Conservation (phyloP, 345 rosid genomes). For the Euclidium syriacum region DNA sequence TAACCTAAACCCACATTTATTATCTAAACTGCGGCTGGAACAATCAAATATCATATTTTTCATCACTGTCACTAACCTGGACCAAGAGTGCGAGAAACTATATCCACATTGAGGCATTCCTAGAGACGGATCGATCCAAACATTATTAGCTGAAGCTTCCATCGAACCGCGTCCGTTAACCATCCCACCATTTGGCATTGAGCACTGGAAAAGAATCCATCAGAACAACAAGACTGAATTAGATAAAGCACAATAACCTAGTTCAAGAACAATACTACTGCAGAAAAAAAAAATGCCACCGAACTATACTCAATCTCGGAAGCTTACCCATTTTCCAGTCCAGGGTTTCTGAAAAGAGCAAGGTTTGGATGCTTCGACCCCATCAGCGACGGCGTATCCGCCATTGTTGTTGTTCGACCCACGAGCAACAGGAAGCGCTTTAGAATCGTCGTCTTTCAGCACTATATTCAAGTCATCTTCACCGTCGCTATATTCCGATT, state of each 20-base stretch:
- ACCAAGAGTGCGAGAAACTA: conserved; percentile 45
- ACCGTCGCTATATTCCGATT: conserved; percentile 41
- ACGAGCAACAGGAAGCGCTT: conserved; percentile 10
- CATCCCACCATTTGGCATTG: conserved; percentile 12
- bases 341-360: not conserved
- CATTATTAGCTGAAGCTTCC: conserved; percentile 19
- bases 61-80: conserved; percentile 44
- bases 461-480: conserved; percentile 69
- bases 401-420: not conserved
- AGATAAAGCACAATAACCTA: not conserved
- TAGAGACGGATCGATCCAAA: not conserved
- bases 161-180: conserved; percentile 17
- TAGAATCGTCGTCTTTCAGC: conserved; percentile 51
- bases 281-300: not conserved
- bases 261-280: not conserved
- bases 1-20: not conserved
- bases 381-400: too few species aligned
- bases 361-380: not conserved
- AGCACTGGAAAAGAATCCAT: conserved; percentile 23
- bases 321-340: conserved; percentile 11
- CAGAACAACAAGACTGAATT: not conserved
- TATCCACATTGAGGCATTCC: conserved; percentile 35
- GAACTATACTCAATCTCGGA: not conserved
- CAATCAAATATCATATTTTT: not conserved
- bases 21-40: not conserved